Base-by-base conservation (phyloP, 2,329 filamentous ascomycete genomes). In the Exophiala dermatitidis region DNA sequence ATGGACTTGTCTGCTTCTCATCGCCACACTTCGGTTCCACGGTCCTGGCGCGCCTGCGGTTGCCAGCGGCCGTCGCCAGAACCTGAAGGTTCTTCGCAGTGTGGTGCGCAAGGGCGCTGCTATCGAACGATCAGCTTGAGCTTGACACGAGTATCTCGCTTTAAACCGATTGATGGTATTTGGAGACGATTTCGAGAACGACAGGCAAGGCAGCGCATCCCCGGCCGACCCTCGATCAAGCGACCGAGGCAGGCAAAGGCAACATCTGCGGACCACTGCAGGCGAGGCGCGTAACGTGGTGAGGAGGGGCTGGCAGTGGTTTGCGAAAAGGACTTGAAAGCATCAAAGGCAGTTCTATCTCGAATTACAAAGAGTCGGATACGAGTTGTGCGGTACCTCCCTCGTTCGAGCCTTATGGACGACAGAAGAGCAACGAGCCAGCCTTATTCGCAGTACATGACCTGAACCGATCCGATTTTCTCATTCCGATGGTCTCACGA, bases 401-500 rank as follows among this genome's bases (percentile, higher is more conserved):
- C 5, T 6, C 12, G n/a, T 29, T 19, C 4, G 8, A 7, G 8
- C 26, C 8, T 28, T 4, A 49, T 49, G 44, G 31, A 34, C 10
- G 1, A 34, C 32, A 4, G 10, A 8, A 37, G 6, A n/a, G 37
- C 30, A 46, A 19, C 37, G 44, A 46, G 26, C 44, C 44, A 46
- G 32, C 29, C 29, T 26, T 10, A 10, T 10, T 29, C 42, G n/a
- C 42, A 45, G 12, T 45, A n/a, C 28, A 31, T 3, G 7, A 45
- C 6, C 3, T 29, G n/a, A 31, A 10, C 7, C 42, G 28, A 5
- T 10, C 30, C 1, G 12, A 7, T 10, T 19, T 2, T 19, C 12
- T 29, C 30, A 44, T 54, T 41, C 58, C 61, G 58, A 71, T 70
- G 69, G 68, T 70, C 45, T 71, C 73, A 38, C 72, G 73, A 55